Evolutionary conservation across 2,329 filamentous ascomycete species (phyloP), one percentile per base, ranked within the genome.

Genomic region (Aureobasidium mangrovei): DNA sequence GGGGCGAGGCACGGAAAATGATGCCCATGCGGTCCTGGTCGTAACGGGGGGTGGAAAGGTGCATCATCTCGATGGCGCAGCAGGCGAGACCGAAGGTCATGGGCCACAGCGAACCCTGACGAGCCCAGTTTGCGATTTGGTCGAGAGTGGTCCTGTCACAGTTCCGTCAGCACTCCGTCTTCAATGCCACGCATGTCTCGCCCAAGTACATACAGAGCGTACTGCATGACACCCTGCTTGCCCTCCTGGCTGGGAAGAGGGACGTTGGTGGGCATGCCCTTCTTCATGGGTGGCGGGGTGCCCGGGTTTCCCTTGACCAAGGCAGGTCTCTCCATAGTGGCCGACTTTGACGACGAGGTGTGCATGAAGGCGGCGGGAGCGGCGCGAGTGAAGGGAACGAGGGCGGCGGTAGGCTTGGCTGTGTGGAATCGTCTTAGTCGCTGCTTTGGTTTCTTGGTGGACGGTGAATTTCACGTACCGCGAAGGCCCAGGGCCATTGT

Each of bases 41-140:
- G 80, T 94, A 93, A 35, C 88, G 85, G 10, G 88, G 88, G 58
- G 87, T 89, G 32, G 88, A 93, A 24, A 89, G 77, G 69, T 91
- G 86, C 88, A 94, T 94, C 88, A 94, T 94, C 70, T 94, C 88
- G 67, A 94, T 74, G 70, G 86, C 88, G 71, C 88, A 94, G 79
- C 88, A 94, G 65, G 88, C 88, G 46, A 93, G 84, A 49, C 85
- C 88, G 69, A 94, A 94, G 47, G 86, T 90, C 79, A 94, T 84
- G 62, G 88, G 88, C 88, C 88, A 94, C 51, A 93, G 77, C 12
- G 88, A 94, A 54, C 84, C 82, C 72, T 93, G 86, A 48, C 88
- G 83, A 36, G 82, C 85, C 88, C 88, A 94, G 75, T 91, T 91
- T 71, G 85, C 75, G 59, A 93, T 78, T 65, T 85, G 78, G 68